A percentile compares a stretch with the other conserved stretches of the same genome.
phyloP scores from a whole-genome alignment of 2,329 filamentous ascomycete genomes.

The Calonectria honghensis region DNA sequence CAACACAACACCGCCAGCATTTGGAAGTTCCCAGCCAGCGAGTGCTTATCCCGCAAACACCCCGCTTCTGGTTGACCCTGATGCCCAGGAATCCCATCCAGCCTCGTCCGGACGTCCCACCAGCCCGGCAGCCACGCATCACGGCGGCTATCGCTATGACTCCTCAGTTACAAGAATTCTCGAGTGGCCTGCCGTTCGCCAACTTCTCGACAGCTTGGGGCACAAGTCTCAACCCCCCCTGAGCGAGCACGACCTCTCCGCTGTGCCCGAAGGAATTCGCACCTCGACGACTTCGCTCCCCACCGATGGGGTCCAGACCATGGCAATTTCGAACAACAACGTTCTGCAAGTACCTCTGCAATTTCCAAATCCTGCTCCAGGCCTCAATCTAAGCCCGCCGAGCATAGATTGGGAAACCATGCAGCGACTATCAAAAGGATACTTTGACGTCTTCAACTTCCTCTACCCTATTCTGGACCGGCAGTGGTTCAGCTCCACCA shows the following conservation, averaged over 20 bases:
- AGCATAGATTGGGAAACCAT: constrained; percentile 69
- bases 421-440: constrained; percentile 70
- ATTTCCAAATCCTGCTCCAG: constrained; percentile 41
- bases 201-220: constrained; percentile 52
- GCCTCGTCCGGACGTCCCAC: constrained; percentile 46
- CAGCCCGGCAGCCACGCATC: constrained; percentile 45
- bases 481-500: constrained; percentile 70
- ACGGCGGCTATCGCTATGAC: constrained; percentile 55
- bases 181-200: constrained; percentile 54
- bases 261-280: constrained; percentile 49
- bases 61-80: constrained; percentile 49
- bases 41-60: constrained; percentile 48
- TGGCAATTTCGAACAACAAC: constrained; percentile 44
- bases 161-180: constrained; percentile 53
- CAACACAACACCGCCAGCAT: constrained; percentile 44
- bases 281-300: constrained; percentile 48
- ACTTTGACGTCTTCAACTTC: constrained; percentile 77
- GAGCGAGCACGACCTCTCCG: constrained; percentile 44
- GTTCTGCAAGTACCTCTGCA: constrained; percentile 50
- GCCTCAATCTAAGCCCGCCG: constrained; percentile 44
- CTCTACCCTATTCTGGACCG: constrained; percentile 75
- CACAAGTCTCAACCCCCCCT: constrained; percentile 49
- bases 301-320: constrained; percentile 50
- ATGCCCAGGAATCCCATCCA: constrained; percentile 49
- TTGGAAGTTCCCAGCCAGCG: constrained; percentile 48